These are phyloP conservation scores for Exobasidium cylindrosporum DNA, from an alignment of 1,284 basidiomycete genomes.

Conservation along the genomic window DNA sequence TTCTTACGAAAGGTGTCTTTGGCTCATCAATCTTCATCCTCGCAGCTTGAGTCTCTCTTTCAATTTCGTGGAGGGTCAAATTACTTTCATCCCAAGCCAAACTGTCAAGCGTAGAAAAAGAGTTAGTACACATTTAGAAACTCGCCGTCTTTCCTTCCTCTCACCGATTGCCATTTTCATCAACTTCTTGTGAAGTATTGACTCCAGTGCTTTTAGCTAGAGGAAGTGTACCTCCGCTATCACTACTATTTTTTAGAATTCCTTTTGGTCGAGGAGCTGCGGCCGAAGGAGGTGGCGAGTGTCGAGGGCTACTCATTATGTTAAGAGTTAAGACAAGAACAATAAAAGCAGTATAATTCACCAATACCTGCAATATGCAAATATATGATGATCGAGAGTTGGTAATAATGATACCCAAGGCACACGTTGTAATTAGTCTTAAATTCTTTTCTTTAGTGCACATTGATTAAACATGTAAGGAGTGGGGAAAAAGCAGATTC, in stretches of 20 bases:
- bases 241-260: slow-evolving; percentile 48
- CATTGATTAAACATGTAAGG: too few relatives aligned
- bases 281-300: slow-evolving; percentile 47
- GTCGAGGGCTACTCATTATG: slow-evolving; percentile 21
- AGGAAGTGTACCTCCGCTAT: slow-evolving; percentile 24
- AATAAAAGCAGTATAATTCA: too few relatives aligned
- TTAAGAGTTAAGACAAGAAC: too few relatives aligned
- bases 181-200: slow-evolving; percentile 15
- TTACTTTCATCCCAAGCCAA: slow-evolving; percentile 54
- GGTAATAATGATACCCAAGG: too few relatives aligned
- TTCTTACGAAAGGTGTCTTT: slow-evolving; percentile 54
- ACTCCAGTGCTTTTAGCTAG: slow-evolving; percentile 12
- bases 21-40: slow-evolving; percentile 56
- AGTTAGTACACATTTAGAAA: not conserved
- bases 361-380: too few relatives aligned
- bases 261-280: slow-evolving; percentile 49
- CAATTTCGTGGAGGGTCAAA: slow-evolving; percentile 49
- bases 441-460: too few relatives aligned
- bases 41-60: slow-evolving; percentile 43
- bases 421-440: too few relatives aligned
- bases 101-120: slow-evolving; percentile 7
- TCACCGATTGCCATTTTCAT: slow-evolving; percentile 23
- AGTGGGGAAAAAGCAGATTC: too few relatives aligned
- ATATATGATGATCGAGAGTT: too few relatives aligned
- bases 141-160: not conserved